Evolutionary conservation across 2,329 filamentous ascomycete genomes (phyloP), one percentile per base, ranked within the genome.

Genomic region (Botryosphaeria dothidea): DNA sequence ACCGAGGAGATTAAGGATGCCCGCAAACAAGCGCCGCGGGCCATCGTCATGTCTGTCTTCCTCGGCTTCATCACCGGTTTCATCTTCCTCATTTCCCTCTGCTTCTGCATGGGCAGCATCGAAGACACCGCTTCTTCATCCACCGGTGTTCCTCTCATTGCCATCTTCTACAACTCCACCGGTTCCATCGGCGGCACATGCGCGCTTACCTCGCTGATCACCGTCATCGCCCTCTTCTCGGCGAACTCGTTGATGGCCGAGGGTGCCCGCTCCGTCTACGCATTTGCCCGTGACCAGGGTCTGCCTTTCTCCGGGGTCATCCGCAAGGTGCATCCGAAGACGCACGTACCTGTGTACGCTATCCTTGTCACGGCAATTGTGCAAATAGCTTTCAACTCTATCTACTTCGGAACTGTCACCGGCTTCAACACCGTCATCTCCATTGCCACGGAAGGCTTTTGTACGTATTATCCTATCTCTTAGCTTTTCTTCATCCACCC

Each of bases 361-460:
- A 75, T 86, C 6, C 65, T 85, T 0, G 69, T 85, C 2, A 82
- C 81, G 0, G 73, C 78, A 0, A 66, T 79, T 0, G 77, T 85
- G 2, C 84, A 86, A 66, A 77, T 85, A 66, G 83, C 81, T 0
- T 79, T 86, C 56, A 82, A 84, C 67, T 81, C 81, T 13, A 85
- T 86, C 51, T 84, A 85, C 66, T 85, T 86, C 65, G 84, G 83
- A 1, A 84, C 82, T 0, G 78, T 79, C 1, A 85, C 84, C 0
- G 84, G 84, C 0, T 86, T 86, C 69, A 81, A 84, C 54, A 86
- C 84, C 0, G 82, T 86, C 19, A 82, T 87, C 54, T 79, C 83
- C 5, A 86, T 87, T 62, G 80, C 84, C 0, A 87, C 85, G 0
- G 80, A 85, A 67, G 85, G 85, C 0, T 87, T 87, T 68, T 60